phyloP scores from a whole-genome alignment of 306 rosid species.

The Sesbania bispinosa region DNA sequence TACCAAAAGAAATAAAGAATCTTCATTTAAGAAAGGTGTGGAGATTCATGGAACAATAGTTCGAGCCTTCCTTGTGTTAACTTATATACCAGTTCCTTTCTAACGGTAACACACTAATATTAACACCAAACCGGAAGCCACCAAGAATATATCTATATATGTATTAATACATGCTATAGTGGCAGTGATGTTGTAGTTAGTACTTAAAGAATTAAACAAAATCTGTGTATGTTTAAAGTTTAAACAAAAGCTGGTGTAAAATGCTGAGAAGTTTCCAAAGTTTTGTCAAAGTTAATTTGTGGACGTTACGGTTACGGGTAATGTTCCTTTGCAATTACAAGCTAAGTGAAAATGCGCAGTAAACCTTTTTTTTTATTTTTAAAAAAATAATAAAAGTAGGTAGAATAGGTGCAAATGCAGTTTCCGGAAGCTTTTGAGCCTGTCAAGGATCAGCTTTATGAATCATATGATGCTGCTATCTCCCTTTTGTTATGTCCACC shows the following conservation, averaged over 20 bases:
- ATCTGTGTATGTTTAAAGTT: neutral
- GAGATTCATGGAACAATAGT: neutral
- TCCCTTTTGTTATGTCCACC: constrained; percentile 29
- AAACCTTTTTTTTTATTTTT: neutral
- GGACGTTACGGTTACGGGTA: neutral
- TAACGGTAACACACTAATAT: neutral
- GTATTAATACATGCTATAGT: neutral
- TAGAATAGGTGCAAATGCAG: constrained; percentile 11
- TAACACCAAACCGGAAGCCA: neutral
- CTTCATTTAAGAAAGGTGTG: neutral
- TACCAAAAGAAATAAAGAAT: neutral
- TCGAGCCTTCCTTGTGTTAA: neutral
- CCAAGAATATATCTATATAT: neutral
- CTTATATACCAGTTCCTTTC: neutral
- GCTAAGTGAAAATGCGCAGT: neutral
- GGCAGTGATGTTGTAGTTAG: neutral
- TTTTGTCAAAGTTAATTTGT: neutral
- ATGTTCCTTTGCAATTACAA: neutral
- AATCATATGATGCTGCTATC: constrained; percentile 13
- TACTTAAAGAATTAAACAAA: too few relatives aligned
- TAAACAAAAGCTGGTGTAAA: neutral
- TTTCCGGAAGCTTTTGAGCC: constrained; percentile 25
- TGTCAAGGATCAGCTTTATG: constrained; percentile 40
- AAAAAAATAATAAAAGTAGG: neutral
- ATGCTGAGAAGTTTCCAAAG: neutral